Percentiles rank a stretch among this genome's conserved stretches.
These are phyloP conservation scores for Mycena rosella DNA, from an alignment of 768 basidiomycete genomes.

Conservation along the genomic window DNA sequence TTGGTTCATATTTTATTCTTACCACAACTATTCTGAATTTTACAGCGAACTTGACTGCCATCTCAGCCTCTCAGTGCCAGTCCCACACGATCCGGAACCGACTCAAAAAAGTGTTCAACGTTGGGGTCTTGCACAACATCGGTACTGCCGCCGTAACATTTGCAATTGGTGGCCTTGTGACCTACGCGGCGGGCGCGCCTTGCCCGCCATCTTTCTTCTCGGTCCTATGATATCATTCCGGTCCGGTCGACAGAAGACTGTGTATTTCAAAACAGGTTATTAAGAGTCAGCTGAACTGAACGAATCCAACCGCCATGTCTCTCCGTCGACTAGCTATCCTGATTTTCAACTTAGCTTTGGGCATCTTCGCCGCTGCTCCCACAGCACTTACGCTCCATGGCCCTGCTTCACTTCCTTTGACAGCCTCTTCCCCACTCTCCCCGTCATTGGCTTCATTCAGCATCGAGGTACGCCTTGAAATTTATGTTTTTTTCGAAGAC, in stretches of 20 bases:
- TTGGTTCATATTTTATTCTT: no score
- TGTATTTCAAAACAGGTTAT: neutral
- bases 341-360: constrained; percentile 8
- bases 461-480: no score
- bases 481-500: no score
- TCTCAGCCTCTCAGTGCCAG: no score
- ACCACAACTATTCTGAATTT: no score
- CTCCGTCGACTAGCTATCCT: constrained; percentile 16
- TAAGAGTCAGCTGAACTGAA: constrained; percentile 10
- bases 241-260: constrained; percentile 7
- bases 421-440: constrained; percentile 58
- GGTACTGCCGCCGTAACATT: neutral
- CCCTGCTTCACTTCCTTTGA: constrained; percentile 55
- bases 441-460: constrained; percentile 66
- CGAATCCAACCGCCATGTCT: constrained; percentile 15
- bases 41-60: no score
- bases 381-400: constrained; percentile 52
- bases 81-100: no score
- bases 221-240: constrained; percentile 4
- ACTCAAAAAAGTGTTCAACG: no score
- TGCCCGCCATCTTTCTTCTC: constrained; percentile 2
- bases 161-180: neutral
- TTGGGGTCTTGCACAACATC: no score
- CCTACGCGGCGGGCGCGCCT: neutral
- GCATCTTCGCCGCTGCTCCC: constrained; percentile 29